Base-by-base conservation (phyloP, 2,329 filamentous ascomycete genomes). In the Gyromitra esculenta region DNA sequence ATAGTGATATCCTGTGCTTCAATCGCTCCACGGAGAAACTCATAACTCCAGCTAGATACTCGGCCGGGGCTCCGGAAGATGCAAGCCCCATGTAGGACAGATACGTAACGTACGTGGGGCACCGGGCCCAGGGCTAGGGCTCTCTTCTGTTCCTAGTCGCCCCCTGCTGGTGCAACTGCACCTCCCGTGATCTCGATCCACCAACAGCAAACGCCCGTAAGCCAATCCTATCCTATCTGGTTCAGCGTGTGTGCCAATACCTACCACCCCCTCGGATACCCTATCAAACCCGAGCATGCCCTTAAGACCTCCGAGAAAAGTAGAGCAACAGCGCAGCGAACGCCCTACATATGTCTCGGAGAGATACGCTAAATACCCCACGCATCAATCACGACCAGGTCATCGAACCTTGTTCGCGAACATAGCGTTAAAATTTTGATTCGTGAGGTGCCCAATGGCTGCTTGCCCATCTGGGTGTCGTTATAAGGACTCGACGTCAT, bases 51-150 rank as follows among this genome's bases (percentile, higher is more conserved):
- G 25, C 2, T 3, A 31, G 25, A 41, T 5, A 18, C 35, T 18
- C 43, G 5, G n/a, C 41, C 25, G 62, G 18, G 13, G 15, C 1
- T 25, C 31, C 1, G 52, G 25, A 54, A 48, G 50, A n/a, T 35
- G 37, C 35, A 60, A n/a, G 21, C 9, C 18, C 5, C 25, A 25
- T 15, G 39, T 11, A 18, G 18, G 18, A 62, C n/a, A 18, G 18
- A 31, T 31, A 31, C 25, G 25, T 31, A 31, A 31, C 35, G 35
- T 37, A 25, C 35, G 48, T 65, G 37, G 48, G 64, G 25, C 11
- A 41, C 18, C 39, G 37, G 37, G 56, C 25, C 65, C 48, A 74
- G 66, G 72, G 72, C 52, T 71, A 75, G 65, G 65, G 64, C 25
- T 62, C 37, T 11, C 15, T 15, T 15, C 21, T 37, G 45, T 50